Percentiles rank a stretch among this genome's conserved stretches.
Conservation (phyloP, 2,329 filamentous ascomycete species). For the Arthrobotrys conoides region DNA sequence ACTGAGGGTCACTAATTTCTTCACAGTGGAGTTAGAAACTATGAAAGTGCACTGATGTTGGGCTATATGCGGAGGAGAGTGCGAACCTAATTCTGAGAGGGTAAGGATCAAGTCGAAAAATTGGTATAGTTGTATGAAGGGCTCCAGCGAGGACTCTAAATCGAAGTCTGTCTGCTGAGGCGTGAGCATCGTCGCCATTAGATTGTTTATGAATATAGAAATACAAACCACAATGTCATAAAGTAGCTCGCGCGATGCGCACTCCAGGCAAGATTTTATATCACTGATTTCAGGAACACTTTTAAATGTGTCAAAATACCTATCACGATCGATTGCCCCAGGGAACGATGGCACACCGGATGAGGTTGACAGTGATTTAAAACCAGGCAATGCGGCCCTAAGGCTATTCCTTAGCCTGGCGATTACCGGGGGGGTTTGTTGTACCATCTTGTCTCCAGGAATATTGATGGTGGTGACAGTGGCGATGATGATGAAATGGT, state of each 20-base stretch:
- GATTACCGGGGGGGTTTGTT: slow-evolving; percentile 12
- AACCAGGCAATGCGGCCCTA: neutral
- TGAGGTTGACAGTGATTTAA: neutral
- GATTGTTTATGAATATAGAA: neutral
- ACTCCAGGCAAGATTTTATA: slow-evolving; percentile 50
- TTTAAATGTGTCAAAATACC: slow-evolving; percentile 22
- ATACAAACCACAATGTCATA: slow-evolving; percentile 53
- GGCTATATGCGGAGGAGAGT: slow-evolving; percentile 66
- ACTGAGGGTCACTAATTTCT: slow-evolving; percentile 78
- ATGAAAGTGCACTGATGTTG: neutral
- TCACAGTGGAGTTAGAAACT: slow-evolving; percentile 8
- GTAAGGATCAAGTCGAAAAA: slow-evolving; percentile 90
- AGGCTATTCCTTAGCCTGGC: slow-evolving; percentile 26
- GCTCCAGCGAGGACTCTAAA: slow-evolving; percentile 8
- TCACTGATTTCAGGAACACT: slow-evolving; percentile 22
- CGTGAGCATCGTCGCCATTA: slow-evolving; percentile 2
- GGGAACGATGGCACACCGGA: slow-evolving; percentile 6
- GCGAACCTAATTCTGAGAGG: slow-evolving; percentile 83
- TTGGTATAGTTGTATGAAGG: slow-evolving; percentile 42
- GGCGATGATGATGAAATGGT: neutral
- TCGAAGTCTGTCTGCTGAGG: slow-evolving; percentile 38
- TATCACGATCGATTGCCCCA: slow-evolving; percentile 1
- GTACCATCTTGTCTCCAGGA: neutral
- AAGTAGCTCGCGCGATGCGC: slow-evolving; percentile 54
- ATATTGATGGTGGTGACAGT: neutral